Evolutionary conservation across 2,329 filamentous ascomycete species (phyloP).

Genomic region (Penicillium hordei): DNA sequence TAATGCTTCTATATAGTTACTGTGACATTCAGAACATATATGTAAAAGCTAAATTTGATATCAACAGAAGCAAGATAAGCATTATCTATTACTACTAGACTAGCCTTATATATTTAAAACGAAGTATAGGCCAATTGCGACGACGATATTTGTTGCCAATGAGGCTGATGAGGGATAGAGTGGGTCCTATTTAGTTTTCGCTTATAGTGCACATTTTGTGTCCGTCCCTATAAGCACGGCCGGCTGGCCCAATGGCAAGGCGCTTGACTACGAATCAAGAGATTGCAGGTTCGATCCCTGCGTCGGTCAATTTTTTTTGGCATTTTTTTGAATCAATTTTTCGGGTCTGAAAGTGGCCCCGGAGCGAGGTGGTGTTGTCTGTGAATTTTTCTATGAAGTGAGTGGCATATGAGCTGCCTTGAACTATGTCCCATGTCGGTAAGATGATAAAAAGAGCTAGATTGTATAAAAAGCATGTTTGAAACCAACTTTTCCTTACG

Average conservation of each 20-base stretch:
- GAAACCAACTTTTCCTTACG: background rate
- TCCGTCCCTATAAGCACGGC: slow-evolving; percentile 6
- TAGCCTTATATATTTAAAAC: too few species aligned
- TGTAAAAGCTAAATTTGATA: background rate
- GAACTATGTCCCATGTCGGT: too few species aligned
- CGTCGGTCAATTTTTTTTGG: slow-evolving; percentile 39
- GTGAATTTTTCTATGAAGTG: too few species aligned
- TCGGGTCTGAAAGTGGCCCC: background rate
- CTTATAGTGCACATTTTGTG: rapidly evolving
- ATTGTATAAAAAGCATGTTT: background rate
- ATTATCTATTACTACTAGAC: rapidly evolving
- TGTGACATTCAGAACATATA: background rate
- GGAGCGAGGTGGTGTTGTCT: background rate
- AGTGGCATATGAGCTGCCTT: too few species aligned
- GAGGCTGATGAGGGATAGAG: background rate
- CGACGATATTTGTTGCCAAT: background rate
- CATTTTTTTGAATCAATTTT: background rate
- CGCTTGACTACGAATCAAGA: slow-evolving; percentile 55
- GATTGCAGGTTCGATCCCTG: slow-evolving; percentile 51
- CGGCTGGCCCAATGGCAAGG: slow-evolving; percentile 52
- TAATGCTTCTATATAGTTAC: background rate
- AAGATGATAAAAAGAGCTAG: too few species aligned
- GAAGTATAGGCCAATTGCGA: background rate
- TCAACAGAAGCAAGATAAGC: background rate
- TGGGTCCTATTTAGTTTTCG: background rate